Base-by-base conservation (phyloP, 1,284 basidiomycete genomes). In the Trichosporon asahii region DNA sequence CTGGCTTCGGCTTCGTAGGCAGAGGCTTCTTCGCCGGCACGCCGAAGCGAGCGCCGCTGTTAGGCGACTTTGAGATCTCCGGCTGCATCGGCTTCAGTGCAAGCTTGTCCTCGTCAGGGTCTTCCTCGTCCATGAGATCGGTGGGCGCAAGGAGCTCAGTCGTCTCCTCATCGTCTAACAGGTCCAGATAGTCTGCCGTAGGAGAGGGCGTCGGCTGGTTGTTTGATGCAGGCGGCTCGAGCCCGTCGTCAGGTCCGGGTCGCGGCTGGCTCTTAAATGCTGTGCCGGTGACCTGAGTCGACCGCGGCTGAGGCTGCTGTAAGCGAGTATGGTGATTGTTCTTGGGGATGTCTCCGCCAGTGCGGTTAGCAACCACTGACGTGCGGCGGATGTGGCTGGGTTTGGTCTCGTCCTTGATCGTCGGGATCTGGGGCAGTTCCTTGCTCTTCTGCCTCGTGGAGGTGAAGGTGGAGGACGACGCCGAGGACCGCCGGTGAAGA, bases 221-320 rank as follows among this genome's bases (percentile, higher is more conserved):
- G 15, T 9, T 12, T 5, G 66, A 55, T 4, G 64, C 14, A 3
- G 67, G 60, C 29, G 60, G 70, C 53, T 66, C 49, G 57, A 68
- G 66, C 33, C 25, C 65, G 18, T 63, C 33, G 29, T 40, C 27
- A 33, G 23, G 18, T 23, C 21, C 46, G 40, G 29, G 14, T 63
- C 55, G 23, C 2, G 65, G 29, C 23, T 65, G 53, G 14, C 6
- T 4, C 72, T 79, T 82, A 74, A 84, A 84, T 12, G 82, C 82
- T 2, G 83, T 82, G 3, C 83, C 83, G 0, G 83, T 83, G 29
- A 83, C 83, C 6, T 84, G 79, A n/a, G 80, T 84, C 21, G 81
- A 83, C 23, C 82, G 75, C 23, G 82, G 77, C 69, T 69, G 72
- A 27, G 55, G 72, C 33, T 31, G 46, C 25, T 66, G 65, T 21